Evolutionary conservation across 1,284 basidiomycete species (phyloP).

Genomic region (Ustilago xerochloae): DNA sequence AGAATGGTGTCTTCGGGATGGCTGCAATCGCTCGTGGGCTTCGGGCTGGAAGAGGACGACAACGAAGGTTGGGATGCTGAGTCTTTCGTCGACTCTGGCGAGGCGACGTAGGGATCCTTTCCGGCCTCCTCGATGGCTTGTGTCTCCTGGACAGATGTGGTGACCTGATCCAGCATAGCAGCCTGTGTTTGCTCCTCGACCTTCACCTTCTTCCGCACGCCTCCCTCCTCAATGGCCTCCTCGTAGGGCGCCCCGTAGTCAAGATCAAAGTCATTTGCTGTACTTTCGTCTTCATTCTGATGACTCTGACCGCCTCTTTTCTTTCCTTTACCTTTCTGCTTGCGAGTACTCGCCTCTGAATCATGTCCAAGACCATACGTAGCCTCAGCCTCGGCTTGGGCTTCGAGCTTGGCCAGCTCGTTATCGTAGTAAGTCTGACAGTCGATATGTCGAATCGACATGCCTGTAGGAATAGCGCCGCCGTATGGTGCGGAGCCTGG

Average conservation of each 20-base stretch:
- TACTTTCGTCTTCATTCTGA: background rate
- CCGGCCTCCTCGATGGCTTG: no score
- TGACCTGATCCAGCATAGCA: no score
- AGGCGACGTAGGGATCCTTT: no score
- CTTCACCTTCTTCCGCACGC: background rate
- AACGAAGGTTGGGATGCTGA: no score
- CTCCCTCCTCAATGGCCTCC: no score
- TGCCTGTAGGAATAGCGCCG: constrained; percentile 4
- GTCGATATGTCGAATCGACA: constrained; percentile 21
- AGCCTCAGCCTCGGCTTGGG: background rate
- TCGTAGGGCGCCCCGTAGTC: constrained; percentile 5
- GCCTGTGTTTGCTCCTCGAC: background rate
- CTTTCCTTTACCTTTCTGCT: background rate
- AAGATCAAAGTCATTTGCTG: background rate
- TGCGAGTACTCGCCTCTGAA: background rate
- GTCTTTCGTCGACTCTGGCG: no score
- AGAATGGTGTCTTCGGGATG: background rate
- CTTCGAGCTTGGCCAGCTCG: constrained; percentile 3
- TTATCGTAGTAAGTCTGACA: constrained; percentile 29
- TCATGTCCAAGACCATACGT: background rate
- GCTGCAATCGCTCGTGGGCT: no score
- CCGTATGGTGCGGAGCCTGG: constrained; percentile 3
- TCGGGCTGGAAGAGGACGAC: no score
- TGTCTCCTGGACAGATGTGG: no score
- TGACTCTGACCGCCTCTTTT: background rate